Conservation (phyloP, 2,329 filamentous ascomycete genomes). For the Penicillium sp. region DNA sequence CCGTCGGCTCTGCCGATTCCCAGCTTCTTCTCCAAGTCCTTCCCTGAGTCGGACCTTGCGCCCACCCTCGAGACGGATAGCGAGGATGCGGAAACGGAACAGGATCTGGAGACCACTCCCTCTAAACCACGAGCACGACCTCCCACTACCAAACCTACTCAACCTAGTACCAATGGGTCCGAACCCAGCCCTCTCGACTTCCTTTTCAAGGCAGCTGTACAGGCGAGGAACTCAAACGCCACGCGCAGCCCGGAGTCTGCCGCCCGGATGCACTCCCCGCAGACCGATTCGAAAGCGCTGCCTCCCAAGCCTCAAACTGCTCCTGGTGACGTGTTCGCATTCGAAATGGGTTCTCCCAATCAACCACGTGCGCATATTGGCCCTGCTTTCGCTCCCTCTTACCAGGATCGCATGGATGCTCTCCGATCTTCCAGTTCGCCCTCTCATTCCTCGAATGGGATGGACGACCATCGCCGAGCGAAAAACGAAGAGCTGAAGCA, state of each 20-base stretch:
- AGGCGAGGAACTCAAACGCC: conserved; percentile 57
- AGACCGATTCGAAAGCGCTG: conserved; percentile 37
- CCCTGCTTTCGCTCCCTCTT: conserved; percentile 65
- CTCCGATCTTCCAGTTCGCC: conserved; percentile 36
- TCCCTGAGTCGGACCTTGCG: conserved; percentile 59
- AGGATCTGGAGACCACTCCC: conserved; percentile 40
- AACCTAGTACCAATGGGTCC: conserved; percentile 26
- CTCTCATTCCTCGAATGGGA: conserved; percentile 24
- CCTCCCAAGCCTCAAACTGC: conserved; percentile 47
- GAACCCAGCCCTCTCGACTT: conserved; percentile 71
- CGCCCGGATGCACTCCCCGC: conserved; percentile 53
- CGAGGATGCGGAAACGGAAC: conserved; percentile 36
- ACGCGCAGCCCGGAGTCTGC: conserved; percentile 44
- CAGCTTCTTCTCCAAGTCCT: conserved; percentile 77
- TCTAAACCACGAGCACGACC: conserved; percentile 45
- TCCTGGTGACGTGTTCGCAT: conserved; percentile 60
- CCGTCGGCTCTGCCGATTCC: conserved; percentile 87
- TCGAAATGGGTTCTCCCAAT: conserved; percentile 65
- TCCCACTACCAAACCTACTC: conserved; percentile 12
- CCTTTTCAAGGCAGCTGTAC: conserved; percentile 83
- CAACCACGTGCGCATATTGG: conserved; percentile 53
- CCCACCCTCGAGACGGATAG: conserved; percentile 40
- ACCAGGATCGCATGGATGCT: conserved; percentile 47
- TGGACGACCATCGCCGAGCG: conserved; percentile 42
- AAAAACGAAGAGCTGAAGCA: conserved; percentile 48